A percentile compares a stretch with the other conserved stretches of the same genome.
phyloP scores from a whole-genome alignment of 2,329 filamentous ascomycete genomes.

The Trichoderma lentiforme region DNA sequence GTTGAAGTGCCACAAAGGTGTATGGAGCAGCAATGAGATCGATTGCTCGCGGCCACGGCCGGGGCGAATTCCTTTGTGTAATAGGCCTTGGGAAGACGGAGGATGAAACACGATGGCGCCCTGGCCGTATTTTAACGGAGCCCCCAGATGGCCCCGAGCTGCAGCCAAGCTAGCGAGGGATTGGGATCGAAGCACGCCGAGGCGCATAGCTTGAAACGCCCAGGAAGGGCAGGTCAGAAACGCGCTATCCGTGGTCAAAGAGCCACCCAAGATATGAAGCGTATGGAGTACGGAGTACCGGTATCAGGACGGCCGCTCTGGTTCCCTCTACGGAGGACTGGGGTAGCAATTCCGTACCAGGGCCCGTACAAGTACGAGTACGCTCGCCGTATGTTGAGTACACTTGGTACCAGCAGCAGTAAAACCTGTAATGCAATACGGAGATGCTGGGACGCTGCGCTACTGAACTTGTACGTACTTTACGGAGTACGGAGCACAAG shows the following conservation, averaged over 20 bases:
- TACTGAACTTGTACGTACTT: not conserved
- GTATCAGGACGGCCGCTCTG: conserved; percentile 9
- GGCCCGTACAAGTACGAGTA: not conserved
- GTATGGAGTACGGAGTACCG: conserved; percentile 6
- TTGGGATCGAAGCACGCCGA: conserved; percentile 6
- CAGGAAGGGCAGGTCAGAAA: conserved; percentile 16
- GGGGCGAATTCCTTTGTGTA: conserved; percentile 12
- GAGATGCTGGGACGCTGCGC: not conserved
- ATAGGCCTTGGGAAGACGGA: conserved; percentile 23
- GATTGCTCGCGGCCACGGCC: conserved; percentile 14
- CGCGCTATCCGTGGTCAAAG: not conserved
- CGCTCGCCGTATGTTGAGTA: not conserved
- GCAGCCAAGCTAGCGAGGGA: conserved; percentile 15
- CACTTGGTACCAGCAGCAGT: not conserved
- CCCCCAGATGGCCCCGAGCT: conserved; percentile 13
- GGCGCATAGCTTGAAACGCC: conserved; percentile 17
- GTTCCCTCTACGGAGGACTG: conserved; percentile 1
- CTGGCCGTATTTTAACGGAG: conserved; percentile 15
- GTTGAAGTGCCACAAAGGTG: not conserved
- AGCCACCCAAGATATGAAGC: not conserved
- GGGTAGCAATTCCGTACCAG: not conserved
- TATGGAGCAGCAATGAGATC: conserved; percentile 15
- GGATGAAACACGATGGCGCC: conserved; percentile 23
- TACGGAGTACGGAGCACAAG: not conserved
- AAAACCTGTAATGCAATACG: not conserved